A percentile compares a stretch with the other conserved stretches of the same genome.
Evolutionary conservation across 2,329 filamentous ascomycete species (phyloP).

Genomic region (Periglandula ipomoeae): DNA sequence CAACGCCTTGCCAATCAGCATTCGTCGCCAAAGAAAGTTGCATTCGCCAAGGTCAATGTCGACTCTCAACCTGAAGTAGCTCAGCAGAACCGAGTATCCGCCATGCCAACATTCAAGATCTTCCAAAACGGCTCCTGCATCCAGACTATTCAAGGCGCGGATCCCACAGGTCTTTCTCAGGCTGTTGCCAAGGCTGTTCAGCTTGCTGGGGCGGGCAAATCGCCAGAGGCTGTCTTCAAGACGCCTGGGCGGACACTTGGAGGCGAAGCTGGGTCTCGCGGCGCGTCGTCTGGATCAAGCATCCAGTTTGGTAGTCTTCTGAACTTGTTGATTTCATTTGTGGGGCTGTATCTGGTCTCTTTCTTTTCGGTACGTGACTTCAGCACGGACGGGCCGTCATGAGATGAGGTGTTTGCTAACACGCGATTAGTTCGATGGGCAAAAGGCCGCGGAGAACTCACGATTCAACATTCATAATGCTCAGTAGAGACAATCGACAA

Average conservation of each 20-base stretch:
- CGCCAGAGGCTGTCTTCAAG: conserved; percentile 37
- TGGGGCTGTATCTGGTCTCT: conserved; percentile 53
- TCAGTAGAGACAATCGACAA: conserved; percentile 7
- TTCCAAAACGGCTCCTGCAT: conserved; percentile 67
- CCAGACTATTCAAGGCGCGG: conserved; percentile 73
- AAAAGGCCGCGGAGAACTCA: conserved; percentile 51
- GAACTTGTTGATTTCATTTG: conserved; percentile 42
- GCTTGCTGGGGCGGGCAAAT: conserved; percentile 33
- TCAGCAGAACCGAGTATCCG: conserved; percentile 66
- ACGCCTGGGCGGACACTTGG: conserved; percentile 51
- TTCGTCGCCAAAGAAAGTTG: conserved; percentile 14
- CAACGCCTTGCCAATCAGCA: conserved; percentile 36
- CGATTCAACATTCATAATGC: conserved; percentile 44
- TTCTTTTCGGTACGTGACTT: conserved; percentile 47
- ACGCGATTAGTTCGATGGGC: conserved; percentile 45
- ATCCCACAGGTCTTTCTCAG: conserved; percentile 63
- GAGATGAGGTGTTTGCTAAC: conserved; percentile 15
- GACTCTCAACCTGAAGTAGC: conserved; percentile 25
- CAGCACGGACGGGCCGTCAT: conserved; percentile 4
- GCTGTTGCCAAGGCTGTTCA: conserved; percentile 65
- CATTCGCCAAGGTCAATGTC: conserved; percentile 16
- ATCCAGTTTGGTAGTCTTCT: conserved; percentile 34
- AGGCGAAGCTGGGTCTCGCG: conserved; percentile 19
- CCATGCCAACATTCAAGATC: conserved; percentile 92
- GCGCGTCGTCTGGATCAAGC: conserved; percentile 15